Evolutionary conservation across 1,284 basidiomycete genomes (phyloP).

Genomic region (Apiotrichum brassicae): DNA sequence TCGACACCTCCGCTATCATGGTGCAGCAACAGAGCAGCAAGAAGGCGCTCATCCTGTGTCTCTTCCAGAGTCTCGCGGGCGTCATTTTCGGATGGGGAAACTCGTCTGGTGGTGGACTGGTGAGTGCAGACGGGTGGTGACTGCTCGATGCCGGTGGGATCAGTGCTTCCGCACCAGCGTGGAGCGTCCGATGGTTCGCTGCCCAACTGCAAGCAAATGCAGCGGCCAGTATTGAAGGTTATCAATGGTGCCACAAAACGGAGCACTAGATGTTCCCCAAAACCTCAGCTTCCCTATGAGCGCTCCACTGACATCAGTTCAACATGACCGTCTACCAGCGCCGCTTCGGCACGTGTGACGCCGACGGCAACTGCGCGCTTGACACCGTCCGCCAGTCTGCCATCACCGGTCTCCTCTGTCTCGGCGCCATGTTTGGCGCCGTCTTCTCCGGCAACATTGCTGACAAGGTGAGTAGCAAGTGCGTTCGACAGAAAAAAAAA

Average conservation of each 20-base stretch:
- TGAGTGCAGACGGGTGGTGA: slow-evolving; percentile 7
- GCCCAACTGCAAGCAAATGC: not conserved
- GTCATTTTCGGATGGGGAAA: slow-evolving; percentile 40
- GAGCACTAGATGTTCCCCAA: too few species aligned
- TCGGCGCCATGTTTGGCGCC: slow-evolving; percentile 44
- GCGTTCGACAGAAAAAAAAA: too few species aligned
- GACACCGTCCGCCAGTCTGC: slow-evolving; percentile 36
- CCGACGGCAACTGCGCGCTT: slow-evolving; percentile 18
- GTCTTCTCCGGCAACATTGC: slow-evolving; percentile 38
- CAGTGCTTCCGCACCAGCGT: too few species aligned
- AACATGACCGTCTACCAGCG: slow-evolving; percentile 22
- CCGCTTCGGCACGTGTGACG: slow-evolving; percentile 29
- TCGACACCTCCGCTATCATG: too few species aligned
- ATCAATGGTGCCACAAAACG: too few species aligned
- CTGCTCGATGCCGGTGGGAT: too few species aligned
- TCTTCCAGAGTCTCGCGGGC: slow-evolving; percentile 39
- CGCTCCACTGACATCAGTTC: slow-evolving; percentile 19
- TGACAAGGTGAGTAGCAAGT: slow-evolving; percentile 22
- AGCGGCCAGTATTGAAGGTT: too few species aligned
- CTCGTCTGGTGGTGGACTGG: slow-evolving; percentile 33
- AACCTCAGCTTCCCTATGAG: too few species aligned
- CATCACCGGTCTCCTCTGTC: slow-evolving; percentile 43
- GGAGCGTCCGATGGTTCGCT: too few species aligned
- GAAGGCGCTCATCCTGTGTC: slow-evolving; percentile 26
- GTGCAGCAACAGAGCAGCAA: slow-evolving; percentile 1